Percentiles rank a stretch among this genome's conserved stretches.
Evolutionary conservation across 2,329 filamentous ascomycete genomes (phyloP).

Genomic region (Cucurbitaria berberidis): DNA sequence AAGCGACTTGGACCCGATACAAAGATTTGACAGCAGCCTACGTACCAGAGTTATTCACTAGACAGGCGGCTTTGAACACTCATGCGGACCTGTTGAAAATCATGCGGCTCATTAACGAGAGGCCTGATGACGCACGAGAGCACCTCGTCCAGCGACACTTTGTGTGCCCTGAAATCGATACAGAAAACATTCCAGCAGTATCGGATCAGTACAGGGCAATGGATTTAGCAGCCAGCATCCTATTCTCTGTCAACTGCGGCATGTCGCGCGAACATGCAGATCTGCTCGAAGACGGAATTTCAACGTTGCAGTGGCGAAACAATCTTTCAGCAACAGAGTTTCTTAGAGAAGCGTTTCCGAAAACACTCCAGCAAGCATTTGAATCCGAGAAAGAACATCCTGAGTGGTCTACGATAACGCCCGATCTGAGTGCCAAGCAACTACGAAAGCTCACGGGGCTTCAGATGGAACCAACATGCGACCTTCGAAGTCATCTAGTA

Average conservation of each 20-base stretch:
- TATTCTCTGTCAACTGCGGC: constrained; percentile 5
- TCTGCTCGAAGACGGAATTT: constrained; percentile 1
- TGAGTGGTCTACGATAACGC: neutral
- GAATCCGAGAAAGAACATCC: neutral
- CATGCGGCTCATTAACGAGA: constrained; percentile 1
- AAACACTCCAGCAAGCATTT: too few species aligned
- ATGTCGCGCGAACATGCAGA: neutral
- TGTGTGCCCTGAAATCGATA: neutral
- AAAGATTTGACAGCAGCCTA: constrained; percentile 5
- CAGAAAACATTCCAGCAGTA: neutral
- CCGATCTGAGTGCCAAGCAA: neutral
- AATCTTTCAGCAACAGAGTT: constrained; percentile 1
- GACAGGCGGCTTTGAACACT: constrained; percentile 1
- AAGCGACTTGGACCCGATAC: constrained; percentile 7
- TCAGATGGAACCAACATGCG: neutral
- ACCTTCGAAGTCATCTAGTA: constrained; percentile 7
- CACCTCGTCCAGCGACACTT: neutral
- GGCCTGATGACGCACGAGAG: neutral
- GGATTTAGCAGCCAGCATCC: constrained; percentile 9
- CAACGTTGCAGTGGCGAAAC: constrained; percentile 2
- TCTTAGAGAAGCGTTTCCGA: constrained; percentile 2
- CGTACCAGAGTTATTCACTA: neutral
- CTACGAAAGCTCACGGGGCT: neutral
- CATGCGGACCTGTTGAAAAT: constrained; percentile 6
- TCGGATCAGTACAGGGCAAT: constrained; percentile 7